Evolutionary conservation across 306 rosid species (phyloP).

Genomic region (Prunus mira): DNA sequence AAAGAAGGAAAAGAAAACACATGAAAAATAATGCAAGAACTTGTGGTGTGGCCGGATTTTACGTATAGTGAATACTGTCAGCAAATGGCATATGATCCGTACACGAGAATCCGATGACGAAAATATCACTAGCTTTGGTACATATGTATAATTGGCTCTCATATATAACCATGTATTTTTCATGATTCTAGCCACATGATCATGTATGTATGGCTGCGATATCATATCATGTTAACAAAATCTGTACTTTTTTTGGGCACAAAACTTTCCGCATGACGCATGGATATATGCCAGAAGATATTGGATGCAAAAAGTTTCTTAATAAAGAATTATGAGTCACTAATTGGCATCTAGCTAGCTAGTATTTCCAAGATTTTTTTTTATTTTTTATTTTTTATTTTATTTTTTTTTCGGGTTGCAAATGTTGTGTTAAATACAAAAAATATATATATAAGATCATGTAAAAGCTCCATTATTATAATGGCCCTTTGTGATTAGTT

Average conservation of each 20-base stretch:
- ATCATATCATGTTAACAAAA: not conserved
- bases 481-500: rapidly evolving
- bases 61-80: not conserved
- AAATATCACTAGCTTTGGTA: not conserved
- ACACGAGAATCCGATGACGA: not conserved
- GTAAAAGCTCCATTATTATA: too few species aligned
- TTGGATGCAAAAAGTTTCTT: not conserved
- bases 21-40: not conserved
- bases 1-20: not conserved
- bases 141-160: not conserved
- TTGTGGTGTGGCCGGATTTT: not conserved
- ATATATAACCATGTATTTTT: not conserved
- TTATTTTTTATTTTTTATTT: not conserved
- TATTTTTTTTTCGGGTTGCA: too few species aligned
- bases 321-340: not conserved
- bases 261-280: not conserved
- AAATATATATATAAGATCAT: too few species aligned
- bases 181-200: not conserved
- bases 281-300: constrained; percentile 11
- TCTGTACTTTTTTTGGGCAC: not conserved
- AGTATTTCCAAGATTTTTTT: not conserved
- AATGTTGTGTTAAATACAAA: too few species aligned
- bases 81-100: not conserved
- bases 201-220: constrained; percentile 1
- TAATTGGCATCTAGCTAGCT: constrained; percentile 1